A percentile compares a stretch with the other conserved stretches of the same genome.
phyloP scores from a whole-genome alignment of 2,329 filamentous ascomycete genomes.

The Aspergillus sp. region DNA sequence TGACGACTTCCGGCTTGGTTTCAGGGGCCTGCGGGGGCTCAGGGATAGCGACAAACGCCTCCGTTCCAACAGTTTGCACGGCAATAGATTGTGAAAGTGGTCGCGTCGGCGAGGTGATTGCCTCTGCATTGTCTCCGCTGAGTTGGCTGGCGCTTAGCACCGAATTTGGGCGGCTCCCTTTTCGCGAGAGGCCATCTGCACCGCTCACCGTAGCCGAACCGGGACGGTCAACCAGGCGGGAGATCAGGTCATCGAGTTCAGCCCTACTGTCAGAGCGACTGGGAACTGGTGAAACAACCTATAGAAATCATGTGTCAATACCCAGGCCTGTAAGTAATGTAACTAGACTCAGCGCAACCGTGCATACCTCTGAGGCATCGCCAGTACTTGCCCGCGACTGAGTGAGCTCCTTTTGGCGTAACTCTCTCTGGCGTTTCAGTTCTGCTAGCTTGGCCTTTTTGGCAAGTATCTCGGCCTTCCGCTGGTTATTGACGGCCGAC shows the following conservation, averaged over 20 bases:
- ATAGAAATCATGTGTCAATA: constrained; percentile 18
- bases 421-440: constrained; percentile 86
- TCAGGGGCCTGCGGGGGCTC: constrained; percentile 63
- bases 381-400: constrained; percentile 68
- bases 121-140: constrained; percentile 64
- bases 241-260: constrained; percentile 80
- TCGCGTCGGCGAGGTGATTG: constrained; percentile 40
- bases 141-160: constrained; percentile 78
- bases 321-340: background rate
- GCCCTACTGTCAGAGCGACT: constrained; percentile 65
- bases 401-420: constrained; percentile 74
- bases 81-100: constrained; percentile 48
- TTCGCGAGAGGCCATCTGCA: constrained; percentile 45
- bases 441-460: constrained; percentile 97
- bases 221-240: constrained; percentile 75
- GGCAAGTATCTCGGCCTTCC: constrained; percentile 91
- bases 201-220: constrained; percentile 64
- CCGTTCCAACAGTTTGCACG: constrained; percentile 72
- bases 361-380: constrained; percentile 67
- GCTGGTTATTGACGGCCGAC: constrained; percentile 57
- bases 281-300: constrained; percentile 70
- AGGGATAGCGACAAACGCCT: constrained; percentile 72
- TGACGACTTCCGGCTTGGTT: constrained; percentile 71
- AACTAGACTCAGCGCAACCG: background rate
- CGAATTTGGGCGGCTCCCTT: constrained; percentile 77